phyloP scores from a whole-genome alignment of 2,329 filamentous ascomycete species.

The Phyllachora maydis region DNA sequence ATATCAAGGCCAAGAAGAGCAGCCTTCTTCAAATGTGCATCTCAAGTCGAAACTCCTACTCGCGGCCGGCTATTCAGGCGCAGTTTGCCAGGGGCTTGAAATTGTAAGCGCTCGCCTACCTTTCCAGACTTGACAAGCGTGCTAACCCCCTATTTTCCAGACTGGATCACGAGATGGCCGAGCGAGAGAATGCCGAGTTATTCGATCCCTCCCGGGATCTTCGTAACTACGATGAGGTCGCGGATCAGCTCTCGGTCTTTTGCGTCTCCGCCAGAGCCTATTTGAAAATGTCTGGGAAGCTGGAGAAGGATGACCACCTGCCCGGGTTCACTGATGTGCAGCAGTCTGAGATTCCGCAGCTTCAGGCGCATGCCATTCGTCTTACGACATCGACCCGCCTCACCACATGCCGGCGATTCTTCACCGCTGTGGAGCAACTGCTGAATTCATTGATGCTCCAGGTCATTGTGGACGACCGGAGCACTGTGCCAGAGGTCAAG shows the following conservation, averaged over 20 bases:
- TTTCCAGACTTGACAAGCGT: not conserved
- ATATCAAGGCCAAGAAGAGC: constrained; percentile 9
- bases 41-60: constrained; percentile 31
- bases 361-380: constrained; percentile 34
- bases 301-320: constrained; percentile 26
- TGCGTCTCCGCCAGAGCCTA: constrained; percentile 42
- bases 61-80: constrained; percentile 27
- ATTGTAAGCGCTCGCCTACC: constrained; percentile 15
- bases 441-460: constrained; percentile 23
- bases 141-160: constrained; percentile 4
- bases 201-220: constrained; percentile 28
- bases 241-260: constrained; percentile 34
- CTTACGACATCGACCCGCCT: constrained; percentile 18
- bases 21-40: constrained; percentile 21
- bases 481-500: constrained; percentile 2
- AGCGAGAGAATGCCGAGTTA: constrained; percentile 25
- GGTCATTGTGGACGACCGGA: constrained; percentile 1
- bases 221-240: constrained; percentile 35
- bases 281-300: constrained; percentile 31
- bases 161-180: constrained; percentile 27
- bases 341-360: constrained; percentile 35
- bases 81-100: constrained; percentile 39
- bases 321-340: constrained; percentile 24
- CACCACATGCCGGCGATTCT: constrained; percentile 21
- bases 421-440: constrained; percentile 27